A percentile compares a stretch with the other conserved stretches of the same genome.
Conservation (phyloP, 2,329 filamentous ascomycete genomes). For the Paecilomyces fulvus region DNA sequence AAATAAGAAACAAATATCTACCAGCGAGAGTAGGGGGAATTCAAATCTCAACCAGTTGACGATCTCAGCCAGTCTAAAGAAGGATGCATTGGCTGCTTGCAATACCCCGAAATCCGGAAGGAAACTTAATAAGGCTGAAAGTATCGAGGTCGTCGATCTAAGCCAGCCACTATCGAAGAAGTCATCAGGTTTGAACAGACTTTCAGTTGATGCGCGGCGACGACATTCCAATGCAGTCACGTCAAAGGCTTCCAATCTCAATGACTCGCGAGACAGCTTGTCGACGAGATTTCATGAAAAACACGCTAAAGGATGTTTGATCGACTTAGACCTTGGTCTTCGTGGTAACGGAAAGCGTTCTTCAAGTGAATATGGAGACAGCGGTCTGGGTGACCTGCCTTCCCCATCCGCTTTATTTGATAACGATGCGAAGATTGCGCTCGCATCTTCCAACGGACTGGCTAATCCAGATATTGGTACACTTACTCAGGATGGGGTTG, state of each 20-base stretch:
- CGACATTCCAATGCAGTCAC: not conserved
- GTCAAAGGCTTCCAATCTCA: not conserved
- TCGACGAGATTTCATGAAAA: slow-evolving; percentile 9
- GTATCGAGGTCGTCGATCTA: slow-evolving; percentile 5
- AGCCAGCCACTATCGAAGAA: not conserved
- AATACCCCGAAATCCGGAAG: not conserved
- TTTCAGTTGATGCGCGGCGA: not conserved
- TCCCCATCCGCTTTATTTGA: slow-evolving; percentile 24
- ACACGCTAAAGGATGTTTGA: slow-evolving; percentile 8
- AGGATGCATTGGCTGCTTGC: slow-evolving; percentile 10
- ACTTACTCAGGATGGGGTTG: not conserved
- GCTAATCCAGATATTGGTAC: slow-evolving; percentile 1
- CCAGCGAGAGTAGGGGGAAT: slow-evolving; percentile 12
- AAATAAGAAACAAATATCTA: slow-evolving; percentile 15
- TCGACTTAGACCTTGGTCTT: slow-evolving; percentile 16
- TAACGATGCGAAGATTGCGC: not conserved
- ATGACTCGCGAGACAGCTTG: slow-evolving; percentile 1
- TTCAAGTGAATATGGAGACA: slow-evolving; percentile 27
- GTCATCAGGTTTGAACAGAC: not conserved
- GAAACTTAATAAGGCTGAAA: not conserved
- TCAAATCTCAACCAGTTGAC: slow-evolving; percentile 20
- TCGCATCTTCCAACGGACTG: not conserved
- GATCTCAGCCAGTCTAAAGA: slow-evolving; percentile 19
- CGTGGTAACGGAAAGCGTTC: slow-evolving; percentile 9
- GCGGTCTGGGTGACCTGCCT: slow-evolving; percentile 28